phyloP scores from a whole-genome alignment of 2,329 filamentous ascomycete species.

The Boeremia lycopersici region DNA sequence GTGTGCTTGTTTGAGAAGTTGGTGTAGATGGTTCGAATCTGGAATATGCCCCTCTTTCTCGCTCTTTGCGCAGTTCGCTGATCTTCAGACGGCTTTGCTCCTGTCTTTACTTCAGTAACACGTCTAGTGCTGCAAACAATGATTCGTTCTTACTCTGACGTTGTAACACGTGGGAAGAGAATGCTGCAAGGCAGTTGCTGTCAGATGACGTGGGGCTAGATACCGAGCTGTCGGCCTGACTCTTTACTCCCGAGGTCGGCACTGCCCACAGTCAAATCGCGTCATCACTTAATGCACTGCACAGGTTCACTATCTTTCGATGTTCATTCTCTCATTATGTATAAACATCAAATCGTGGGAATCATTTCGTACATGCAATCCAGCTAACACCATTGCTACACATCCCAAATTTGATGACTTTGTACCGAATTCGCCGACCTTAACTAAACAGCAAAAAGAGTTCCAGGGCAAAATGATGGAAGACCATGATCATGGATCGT shows the following conservation, averaged over 20 bases:
- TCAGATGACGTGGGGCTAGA: background rate
- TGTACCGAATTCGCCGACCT: constrained; percentile 16
- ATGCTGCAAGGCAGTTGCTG: background rate
- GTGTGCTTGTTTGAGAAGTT: background rate
- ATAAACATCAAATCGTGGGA: constrained; percentile 23
- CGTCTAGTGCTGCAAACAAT: background rate
- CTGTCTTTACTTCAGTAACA: no score
- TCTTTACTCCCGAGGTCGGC: background rate
- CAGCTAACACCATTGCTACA: constrained; percentile 15
- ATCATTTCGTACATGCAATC: constrained; percentile 22
- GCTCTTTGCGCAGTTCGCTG: background rate
- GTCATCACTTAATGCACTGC: background rate
- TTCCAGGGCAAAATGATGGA: constrained; percentile 7
- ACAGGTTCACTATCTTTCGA: background rate
- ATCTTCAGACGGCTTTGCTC: background rate
- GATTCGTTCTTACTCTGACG: background rate
- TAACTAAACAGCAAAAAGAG: constrained; percentile 11
- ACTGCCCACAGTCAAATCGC: constrained; percentile 2
- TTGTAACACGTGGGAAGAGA: background rate
- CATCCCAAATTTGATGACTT: constrained; percentile 15
- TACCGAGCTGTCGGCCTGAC: constrained; percentile 6
- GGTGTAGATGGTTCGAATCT: background rate
- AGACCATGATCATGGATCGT: constrained; percentile 16
- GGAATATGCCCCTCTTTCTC: constrained; percentile 9
- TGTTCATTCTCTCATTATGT: constrained; percentile 14